Conservation (phyloP, 176 grass and related monocot genomes). For the Rhynchospora breviuscula region DNA sequence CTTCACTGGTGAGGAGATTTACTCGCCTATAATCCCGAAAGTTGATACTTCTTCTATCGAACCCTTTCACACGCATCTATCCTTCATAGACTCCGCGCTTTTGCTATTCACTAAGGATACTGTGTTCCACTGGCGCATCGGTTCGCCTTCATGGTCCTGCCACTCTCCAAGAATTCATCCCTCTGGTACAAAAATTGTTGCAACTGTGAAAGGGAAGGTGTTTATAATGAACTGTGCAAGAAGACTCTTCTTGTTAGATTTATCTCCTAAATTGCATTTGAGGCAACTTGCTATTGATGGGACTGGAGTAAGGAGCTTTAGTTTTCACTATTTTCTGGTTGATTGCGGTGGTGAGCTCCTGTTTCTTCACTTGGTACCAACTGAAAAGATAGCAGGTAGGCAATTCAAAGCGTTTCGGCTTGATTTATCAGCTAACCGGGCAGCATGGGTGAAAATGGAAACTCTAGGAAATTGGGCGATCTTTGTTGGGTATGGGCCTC, state of each 20-base stretch:
- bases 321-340: background rate
- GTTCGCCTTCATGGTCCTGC: constrained; percentile 1
- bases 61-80: background rate
- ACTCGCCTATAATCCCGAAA: background rate
- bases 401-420: background rate
- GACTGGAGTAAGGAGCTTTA: background rate
- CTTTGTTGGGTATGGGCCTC: background rate
- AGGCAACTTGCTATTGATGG: constrained; percentile 3
- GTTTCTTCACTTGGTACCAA: background rate
- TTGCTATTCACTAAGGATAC: background rate
- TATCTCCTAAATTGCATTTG: constrained; percentile 15
- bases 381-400: background rate
- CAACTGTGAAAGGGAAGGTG: background rate
- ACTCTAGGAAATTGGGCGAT: constrained; percentile 7
- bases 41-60: background rate
- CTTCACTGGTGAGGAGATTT: background rate
- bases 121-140: background rate
- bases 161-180: background rate
- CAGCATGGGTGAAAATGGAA: constrained; percentile 10
- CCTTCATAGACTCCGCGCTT: background rate
- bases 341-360: constrained; percentile 9
- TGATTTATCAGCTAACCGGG: background rate
- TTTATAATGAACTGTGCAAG: background rate
- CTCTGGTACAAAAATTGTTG: background rate
- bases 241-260: background rate